Percentiles rank a stretch among this genome's conserved stretches.
phyloP scores from a whole-genome alignment of 129 eudicot genomes.

The Rutidosis leptorrhynchoides region DNA sequence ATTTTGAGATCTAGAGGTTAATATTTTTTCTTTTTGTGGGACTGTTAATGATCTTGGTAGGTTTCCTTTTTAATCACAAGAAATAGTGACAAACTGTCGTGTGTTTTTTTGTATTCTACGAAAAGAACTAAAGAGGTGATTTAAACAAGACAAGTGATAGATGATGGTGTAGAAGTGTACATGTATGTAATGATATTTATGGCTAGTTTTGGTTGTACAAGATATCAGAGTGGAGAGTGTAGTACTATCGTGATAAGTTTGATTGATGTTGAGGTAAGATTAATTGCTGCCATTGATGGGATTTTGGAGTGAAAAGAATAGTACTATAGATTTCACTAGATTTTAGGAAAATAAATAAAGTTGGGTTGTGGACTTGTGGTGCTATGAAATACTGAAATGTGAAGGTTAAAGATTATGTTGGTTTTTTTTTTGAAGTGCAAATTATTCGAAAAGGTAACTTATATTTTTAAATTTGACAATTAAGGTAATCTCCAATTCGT shows the following conservation, averaged over 20 bases:
- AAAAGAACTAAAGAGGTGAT: not conserved
- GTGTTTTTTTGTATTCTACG: not conserved
- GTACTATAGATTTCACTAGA: slow-evolving; percentile 25
- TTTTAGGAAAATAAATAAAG: slow-evolving; percentile 29
- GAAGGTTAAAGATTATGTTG: slow-evolving; percentile 27
- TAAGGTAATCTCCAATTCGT: too few species aligned
- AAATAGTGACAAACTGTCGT: slow-evolving; percentile 18
- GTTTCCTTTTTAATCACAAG: slow-evolving; percentile 33
- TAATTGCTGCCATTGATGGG: slow-evolving; percentile 36
- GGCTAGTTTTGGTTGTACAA: slow-evolving; percentile 8
- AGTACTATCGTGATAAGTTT: not conserved
- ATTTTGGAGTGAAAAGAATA: slow-evolving; percentile 31
- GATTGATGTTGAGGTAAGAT: slow-evolving; percentile 29
- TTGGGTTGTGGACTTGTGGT: slow-evolving; percentile 25
- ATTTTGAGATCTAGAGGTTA: slow-evolving; percentile 11
- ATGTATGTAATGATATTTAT: slow-evolving; percentile 15
- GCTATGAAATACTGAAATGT: slow-evolving; percentile 1
- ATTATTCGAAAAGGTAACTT: too few species aligned
- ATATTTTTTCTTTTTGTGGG: slow-evolving; percentile 12
- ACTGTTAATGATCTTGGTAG: slow-evolving; percentile 15
- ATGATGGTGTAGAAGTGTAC: slow-evolving; percentile 13
- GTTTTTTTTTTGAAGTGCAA: too few species aligned
- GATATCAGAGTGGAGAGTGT: not conserved
- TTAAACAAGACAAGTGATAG: not conserved
- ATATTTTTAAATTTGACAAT: too few species aligned